Evolutionary conservation across 495 filamentous ascomycete species (phyloP), one percentile per base, ranked within the genome.

Genomic region (Lasiosphaeria miniovina): DNA sequence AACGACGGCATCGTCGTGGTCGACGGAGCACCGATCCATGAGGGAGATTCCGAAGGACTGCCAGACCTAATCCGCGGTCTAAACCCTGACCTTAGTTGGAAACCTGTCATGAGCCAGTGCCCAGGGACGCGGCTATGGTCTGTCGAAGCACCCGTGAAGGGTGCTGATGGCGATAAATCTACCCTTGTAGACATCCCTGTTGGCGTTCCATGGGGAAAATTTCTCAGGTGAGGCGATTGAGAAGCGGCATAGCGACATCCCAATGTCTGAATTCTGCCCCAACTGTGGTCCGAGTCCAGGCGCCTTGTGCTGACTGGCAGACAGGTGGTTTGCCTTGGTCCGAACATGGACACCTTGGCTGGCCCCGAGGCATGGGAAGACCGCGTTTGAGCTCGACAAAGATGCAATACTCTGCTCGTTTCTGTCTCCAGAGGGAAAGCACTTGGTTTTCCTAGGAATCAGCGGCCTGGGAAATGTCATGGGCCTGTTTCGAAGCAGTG

Each of bases 341-440:
- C 85, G 91, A n/a, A 74, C 88, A 3, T 92, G 87, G 83, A 80
- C 77, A 35, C 86, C 92, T 1, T 98, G 94, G 94, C 77, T 98
- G 12, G 90, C 88, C 0, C 94, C 94, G 24, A 79, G 90, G 14
- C 94, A 98, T 72, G 93, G 93, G 12, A 84, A 80, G 55, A 71
- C 76, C 8, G 69, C 75, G 5, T 89, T 95, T 36, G 66, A 67
- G 6, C 74, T 91, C 32, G 86, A 88, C 38, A 87, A 90, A 61
- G 90, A 96, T 71, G 90, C 87, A 4, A 71, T 98, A 3, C 67
- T 97, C 52, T 88, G 85, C 49, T 90, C 92, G 0, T 96, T 96
- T 66, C 78, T 96, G 10, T 86, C 85, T 17, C 72, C 69, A 1
- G 83, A 90, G 69, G 94, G 94, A 0, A 75, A 83, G 34, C 85